Evolutionary conservation across 2,329 filamentous ascomycete species (phyloP), one percentile per base, ranked within the genome.

Genomic region (Colletotrichum sp.): DNA sequence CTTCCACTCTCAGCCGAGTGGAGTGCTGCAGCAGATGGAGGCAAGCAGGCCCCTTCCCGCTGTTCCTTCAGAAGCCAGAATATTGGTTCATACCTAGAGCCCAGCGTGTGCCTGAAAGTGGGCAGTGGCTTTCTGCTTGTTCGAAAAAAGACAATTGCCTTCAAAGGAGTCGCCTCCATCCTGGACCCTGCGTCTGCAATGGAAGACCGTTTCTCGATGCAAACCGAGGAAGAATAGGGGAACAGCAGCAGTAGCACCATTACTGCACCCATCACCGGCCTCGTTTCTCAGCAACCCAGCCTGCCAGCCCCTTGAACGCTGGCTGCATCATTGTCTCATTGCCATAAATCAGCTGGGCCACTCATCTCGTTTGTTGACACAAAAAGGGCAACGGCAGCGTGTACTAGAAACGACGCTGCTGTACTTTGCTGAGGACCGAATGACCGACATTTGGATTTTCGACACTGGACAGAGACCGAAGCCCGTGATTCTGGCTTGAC

Each of bases 401-500:
- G 43, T n/a, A 30, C 30, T 18, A 36, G 52, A 48, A 52, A 13
- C 9, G 43, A 22, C 43, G 43, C 43, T 52, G 43, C 43, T 52
- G 6, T 52, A 22, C 43, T 52, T 52, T 52, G 43, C n/a, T 22
- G 43, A 52, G 43, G 43, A 52, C 43, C n/a, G 43, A 30, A 27
- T 60, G 27, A 60, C 56, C 58, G 28, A 30, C 58, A 61, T 61
- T 61, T 61, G 18, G 62, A 48, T 52, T 22, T 52, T 22, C 6
- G 36, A 36, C 16, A 48, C 15, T 32, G 58, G 18, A 66, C 43
- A n/a, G 3, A 43, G 22, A 56, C 56, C 25, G n/a, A 10, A 58
- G 66, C 58, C 28, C 68, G 66, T 74, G 71, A 74, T 36, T 58
- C 66, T 18, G 48, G 56, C 64, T 30, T 52, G 60, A 66, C 71